These are phyloP conservation scores for Auxenochlorella pyrenoidosa DNA, from an alignment of 139 green algal species.

Conservation along the genomic window DNA sequence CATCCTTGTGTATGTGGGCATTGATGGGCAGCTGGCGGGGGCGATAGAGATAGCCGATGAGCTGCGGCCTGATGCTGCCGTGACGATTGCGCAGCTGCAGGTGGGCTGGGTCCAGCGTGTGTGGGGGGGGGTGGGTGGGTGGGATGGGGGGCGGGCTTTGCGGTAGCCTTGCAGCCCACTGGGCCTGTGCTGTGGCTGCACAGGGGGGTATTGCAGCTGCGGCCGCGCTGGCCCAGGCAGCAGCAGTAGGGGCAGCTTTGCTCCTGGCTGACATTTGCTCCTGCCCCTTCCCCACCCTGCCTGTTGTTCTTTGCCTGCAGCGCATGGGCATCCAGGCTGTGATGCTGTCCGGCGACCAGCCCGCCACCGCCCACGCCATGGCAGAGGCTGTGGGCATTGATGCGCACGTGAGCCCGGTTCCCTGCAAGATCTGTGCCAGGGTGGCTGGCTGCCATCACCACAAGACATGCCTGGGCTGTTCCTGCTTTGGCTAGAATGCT, in stretches of 20 bases:
- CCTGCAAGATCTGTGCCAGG: background rate
- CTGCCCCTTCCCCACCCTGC: too few relatives aligned
- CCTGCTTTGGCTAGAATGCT: background rate
- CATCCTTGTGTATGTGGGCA: constrained; percentile 75
- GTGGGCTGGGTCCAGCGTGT: too few relatives aligned
- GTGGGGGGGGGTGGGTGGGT: background rate
- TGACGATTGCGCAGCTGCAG: constrained; percentile 47
- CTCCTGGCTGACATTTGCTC: background rate
- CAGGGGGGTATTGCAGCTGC: too few relatives aligned
- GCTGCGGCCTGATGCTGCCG: constrained; percentile 67
- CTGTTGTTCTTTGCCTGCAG: constrained; percentile 29
- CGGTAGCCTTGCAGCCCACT: too few relatives aligned
- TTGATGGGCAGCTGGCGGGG: constrained; percentile 66
- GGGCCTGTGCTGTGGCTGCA: too few relatives aligned
- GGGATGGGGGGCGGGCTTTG: too few relatives aligned
- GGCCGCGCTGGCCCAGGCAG: background rate
- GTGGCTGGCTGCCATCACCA: background rate
- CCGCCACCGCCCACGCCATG: constrained; percentile 61
- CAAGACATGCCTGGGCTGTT: background rate
- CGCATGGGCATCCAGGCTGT: constrained; percentile 60
- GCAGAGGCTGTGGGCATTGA: constrained; percentile 74
- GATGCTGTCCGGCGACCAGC: constrained; percentile 83
- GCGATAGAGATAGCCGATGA: constrained; percentile 70
- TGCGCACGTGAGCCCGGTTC: background rate
- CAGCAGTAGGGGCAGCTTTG: background rate